Percentiles rank a stretch among this genome's conserved stretches.
These are phyloP conservation scores for Gnomoniopsis smithogilvyi DNA, from an alignment of 2,329 filamentous ascomycete genomes.

Conservation along the genomic window DNA sequence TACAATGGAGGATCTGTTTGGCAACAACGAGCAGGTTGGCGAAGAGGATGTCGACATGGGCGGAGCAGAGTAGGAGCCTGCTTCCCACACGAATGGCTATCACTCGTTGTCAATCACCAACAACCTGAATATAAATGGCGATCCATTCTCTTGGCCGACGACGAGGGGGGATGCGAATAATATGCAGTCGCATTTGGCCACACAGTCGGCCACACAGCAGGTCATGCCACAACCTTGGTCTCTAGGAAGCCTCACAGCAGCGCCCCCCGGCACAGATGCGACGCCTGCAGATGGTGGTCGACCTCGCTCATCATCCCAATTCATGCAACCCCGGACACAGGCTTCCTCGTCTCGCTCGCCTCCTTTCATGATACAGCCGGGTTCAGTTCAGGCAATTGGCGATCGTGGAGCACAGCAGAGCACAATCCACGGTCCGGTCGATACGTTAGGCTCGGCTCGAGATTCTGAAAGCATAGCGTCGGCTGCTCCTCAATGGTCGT, in stretches of 20 bases:
- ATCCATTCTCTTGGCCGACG: background rate
- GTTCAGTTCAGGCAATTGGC: background rate
- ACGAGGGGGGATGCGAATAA: background rate
- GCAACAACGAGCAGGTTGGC: slow-evolving; percentile 20
- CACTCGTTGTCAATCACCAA: background rate
- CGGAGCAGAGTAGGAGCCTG: slow-evolving; percentile 25
- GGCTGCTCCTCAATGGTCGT: background rate
- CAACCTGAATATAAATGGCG: background rate
- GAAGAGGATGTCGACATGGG: slow-evolving; percentile 33
- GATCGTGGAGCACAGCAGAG: background rate
- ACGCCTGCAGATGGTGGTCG: background rate
- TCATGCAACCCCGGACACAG: background rate
- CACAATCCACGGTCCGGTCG: background rate
- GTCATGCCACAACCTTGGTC: background rate
- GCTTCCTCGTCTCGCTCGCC: background rate
- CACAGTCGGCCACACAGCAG: too few relatives aligned
- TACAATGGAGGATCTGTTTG: slow-evolving; percentile 46
- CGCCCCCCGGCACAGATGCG: background rate
- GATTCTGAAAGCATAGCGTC: background rate
- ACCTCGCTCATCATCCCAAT: too few relatives aligned
- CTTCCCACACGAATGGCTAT: background rate
- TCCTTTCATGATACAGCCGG: background rate
- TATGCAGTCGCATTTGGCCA: background rate
- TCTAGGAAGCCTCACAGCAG: background rate
- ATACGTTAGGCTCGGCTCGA: background rate